Conservation (phyloP, 345 rosid genomes). For the Murraya koenigii region DNA sequence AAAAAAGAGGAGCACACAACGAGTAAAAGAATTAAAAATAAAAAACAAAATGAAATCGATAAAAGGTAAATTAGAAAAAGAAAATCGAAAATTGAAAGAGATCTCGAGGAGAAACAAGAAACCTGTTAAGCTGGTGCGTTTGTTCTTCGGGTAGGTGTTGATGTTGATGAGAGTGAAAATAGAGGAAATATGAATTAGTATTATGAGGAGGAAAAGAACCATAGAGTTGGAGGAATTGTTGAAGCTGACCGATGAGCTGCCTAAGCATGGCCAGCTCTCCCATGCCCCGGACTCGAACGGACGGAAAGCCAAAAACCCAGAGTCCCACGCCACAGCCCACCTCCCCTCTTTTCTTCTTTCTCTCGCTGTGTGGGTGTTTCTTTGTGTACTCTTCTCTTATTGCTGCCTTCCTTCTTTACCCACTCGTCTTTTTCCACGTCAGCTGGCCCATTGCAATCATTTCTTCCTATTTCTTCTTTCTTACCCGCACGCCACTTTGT, state of each 20-base stretch:
- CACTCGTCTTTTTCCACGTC: conserved; percentile 55
- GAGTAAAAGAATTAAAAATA: neutral
- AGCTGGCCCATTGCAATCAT: conserved; percentile 34
- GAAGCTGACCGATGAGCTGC: conserved; percentile 96
- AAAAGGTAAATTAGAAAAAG: neutral
- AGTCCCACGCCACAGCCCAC: too few relatives aligned
- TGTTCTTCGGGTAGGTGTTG: neutral
- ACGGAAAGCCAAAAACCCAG: too few relatives aligned
- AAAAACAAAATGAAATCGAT: neutral
- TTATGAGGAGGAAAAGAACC: conserved; percentile 54
- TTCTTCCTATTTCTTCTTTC: conserved; percentile 34
- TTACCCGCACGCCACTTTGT: conserved; percentile 55
- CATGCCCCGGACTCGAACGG: conserved; percentile 48
- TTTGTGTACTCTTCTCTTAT: conserved; percentile 12
- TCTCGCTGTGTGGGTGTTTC: conserved; percentile 16
- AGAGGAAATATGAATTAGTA: conserved; percentile 13
- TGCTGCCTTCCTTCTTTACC: conserved; percentile 16
- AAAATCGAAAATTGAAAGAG: neutral
- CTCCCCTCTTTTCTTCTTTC: neutral
- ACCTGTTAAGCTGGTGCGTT: conserved; percentile 7
- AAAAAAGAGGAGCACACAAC: neutral
- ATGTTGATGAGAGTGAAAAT: conserved; percentile 13
- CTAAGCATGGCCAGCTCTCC: conserved; percentile 96
- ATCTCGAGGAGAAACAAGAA: neutral
- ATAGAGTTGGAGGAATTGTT: conserved; percentile 67